These are phyloP conservation scores for Tetradesmus lagerheimii DNA, from an alignment of 139 green algal genomes.

Conservation along the genomic window DNA sequence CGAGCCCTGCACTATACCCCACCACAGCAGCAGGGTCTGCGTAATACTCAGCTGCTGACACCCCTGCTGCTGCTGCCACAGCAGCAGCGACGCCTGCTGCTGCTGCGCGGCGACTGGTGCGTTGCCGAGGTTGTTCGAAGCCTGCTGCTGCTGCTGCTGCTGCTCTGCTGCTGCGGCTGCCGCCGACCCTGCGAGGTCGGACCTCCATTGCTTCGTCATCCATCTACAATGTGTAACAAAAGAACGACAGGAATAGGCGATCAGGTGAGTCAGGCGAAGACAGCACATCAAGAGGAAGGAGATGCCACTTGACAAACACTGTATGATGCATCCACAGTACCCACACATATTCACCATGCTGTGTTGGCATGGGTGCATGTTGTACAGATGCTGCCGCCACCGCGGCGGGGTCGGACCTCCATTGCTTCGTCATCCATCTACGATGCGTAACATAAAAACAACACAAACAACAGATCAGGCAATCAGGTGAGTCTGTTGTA, in stretches of 20 bases:
- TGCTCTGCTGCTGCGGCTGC: not conserved
- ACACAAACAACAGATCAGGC: too few species aligned
- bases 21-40: slow-evolving; percentile 2
- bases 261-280: too few species aligned
- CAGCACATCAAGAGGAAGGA: too few species aligned
- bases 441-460: too few species aligned
- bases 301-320: too few species aligned
- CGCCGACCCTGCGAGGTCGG: not conserved
- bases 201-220: slow-evolving; percentile 42
- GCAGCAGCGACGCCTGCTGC: slow-evolving; percentile 35
- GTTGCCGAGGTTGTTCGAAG: not conserved
- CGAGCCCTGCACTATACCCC: not conserved
- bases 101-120: slow-evolving; percentile 20
- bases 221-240: not conserved
- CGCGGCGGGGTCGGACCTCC: too few species aligned
- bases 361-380: too few species aligned
- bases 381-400: too few species aligned
- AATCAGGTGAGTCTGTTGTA: too few species aligned
- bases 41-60: not conserved
- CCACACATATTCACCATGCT: too few species aligned
- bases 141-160: not conserved
- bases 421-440: too few species aligned
- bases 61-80: slow-evolving; percentile 17
- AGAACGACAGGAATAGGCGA: not conserved
- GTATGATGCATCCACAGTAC: too few species aligned